These are phyloP conservation scores for Talaromyces sp. DNA, from an alignment of 2,329 filamentous ascomycete species.

Conservation along the genomic window DNA sequence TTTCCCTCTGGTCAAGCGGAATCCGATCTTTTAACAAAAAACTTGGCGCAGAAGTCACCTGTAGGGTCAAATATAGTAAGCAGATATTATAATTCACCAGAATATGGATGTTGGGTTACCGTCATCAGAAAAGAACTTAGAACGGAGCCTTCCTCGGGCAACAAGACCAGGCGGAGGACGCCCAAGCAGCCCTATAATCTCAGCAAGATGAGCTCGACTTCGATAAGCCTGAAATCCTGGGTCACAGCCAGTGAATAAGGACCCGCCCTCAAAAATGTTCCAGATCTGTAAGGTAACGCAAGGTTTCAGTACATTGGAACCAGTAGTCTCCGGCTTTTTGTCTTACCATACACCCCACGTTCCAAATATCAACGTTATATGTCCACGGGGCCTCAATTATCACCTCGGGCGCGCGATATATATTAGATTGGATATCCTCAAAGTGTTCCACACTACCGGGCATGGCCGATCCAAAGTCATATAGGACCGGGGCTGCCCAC, in stretches of 20 bases:
- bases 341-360: constrained; percentile 46
- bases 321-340: neutral
- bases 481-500: constrained; percentile 31
- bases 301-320: too few relatives aligned
- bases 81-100: neutral
- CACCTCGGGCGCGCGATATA: constrained; percentile 40
- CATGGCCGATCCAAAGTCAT: constrained; percentile 48
- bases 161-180: constrained; percentile 35
- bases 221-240: constrained; percentile 35
- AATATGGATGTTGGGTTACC: too few relatives aligned
- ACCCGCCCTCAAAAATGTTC: constrained; percentile 44
- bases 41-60: neutral
- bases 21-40: neutral
- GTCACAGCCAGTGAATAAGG: constrained; percentile 41
- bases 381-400: constrained; percentile 44
- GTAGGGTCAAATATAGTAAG: neutral
- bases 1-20: neutral
- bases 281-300: constrained; percentile 41
- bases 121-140: constrained; percentile 2
- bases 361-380: constrained; percentile 50
- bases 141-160: constrained; percentile 18
- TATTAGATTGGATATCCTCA: constrained; percentile 25
- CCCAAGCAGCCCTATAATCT: constrained; percentile 45
- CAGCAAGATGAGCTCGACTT: constrained; percentile 44
- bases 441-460: constrained; percentile 27